These are phyloP conservation scores for Eucalyptus decipiens DNA, from an alignment of 345 rosid species.

Conservation along the genomic window DNA sequence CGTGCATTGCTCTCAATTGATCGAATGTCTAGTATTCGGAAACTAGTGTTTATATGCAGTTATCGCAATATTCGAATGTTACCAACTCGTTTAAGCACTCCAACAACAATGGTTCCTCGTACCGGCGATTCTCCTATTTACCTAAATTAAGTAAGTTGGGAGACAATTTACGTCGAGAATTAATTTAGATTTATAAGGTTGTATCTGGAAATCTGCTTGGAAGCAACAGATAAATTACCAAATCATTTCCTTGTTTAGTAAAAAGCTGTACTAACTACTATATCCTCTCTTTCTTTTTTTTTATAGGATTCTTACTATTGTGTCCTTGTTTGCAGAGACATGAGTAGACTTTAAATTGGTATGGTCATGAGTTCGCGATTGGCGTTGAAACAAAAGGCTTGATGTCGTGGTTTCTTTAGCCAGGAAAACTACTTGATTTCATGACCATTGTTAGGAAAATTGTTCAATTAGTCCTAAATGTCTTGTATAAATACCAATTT, in stretches of 20 bases:
- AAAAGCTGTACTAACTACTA: not conserved
- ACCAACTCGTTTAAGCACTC: not conserved
- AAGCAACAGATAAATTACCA: not conserved
- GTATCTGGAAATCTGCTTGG: not conserved
- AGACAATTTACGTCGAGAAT: not conserved
- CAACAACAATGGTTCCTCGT: not conserved
- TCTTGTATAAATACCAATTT: not conserved
- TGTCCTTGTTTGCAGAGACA: not conserved
- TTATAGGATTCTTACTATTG: not conserved
- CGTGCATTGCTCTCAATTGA: not conserved
- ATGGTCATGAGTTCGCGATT: not conserved
- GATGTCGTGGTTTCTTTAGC: not conserved
- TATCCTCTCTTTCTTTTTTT: not conserved
- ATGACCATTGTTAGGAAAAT: not conserved
- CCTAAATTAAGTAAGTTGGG: not conserved
- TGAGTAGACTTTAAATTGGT: not conserved
- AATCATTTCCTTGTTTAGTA: not conserved
- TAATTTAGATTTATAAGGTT: not conserved
- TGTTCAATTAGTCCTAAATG: not conserved
- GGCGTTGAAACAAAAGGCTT: not conserved
- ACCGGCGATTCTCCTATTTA: not conserved
- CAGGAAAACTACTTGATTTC: not conserved
- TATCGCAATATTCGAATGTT: not conserved
- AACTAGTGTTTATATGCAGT: not conserved
- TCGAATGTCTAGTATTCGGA: not conserved